Percentiles rank a stretch among this genome's conserved stretches.
Evolutionary conservation across 116 monocot species (phyloP).

Genomic region (Papilionanthe hybrid): DNA sequence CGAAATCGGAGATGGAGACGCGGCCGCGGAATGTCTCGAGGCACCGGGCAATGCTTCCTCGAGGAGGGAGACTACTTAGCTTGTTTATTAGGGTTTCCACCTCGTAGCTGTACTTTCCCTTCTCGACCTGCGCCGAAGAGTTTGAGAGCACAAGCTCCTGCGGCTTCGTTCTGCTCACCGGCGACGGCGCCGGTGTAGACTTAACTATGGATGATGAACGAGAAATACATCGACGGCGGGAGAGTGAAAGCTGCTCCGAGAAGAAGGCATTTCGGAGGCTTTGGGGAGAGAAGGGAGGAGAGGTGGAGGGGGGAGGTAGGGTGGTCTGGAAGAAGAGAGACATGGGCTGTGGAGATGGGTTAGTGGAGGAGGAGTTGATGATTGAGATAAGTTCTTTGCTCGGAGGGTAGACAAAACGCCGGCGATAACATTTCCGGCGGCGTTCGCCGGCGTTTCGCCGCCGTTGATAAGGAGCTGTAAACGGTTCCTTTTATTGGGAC

Average conservation of each 20-base stretch:
- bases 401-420: not conserved
- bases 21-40: constrained; percentile 73
- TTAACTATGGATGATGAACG: not conserved
- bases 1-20: constrained; percentile 79
- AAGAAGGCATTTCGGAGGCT: not conserved
- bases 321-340: not conserved
- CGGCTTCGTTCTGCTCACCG: constrained; percentile 20
- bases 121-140: constrained; percentile 40
- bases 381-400: too few relatives aligned
- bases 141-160: constrained; percentile 53
- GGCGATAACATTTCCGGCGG: not conserved
- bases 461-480: too few relatives aligned
- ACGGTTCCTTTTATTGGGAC: too few relatives aligned
- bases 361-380: not conserved
- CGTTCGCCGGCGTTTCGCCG: too few relatives aligned
- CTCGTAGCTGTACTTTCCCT: constrained; percentile 78
- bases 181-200: not conserved
- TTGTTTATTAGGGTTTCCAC: constrained; percentile 82
- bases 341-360: not conserved
- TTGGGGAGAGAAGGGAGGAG: not conserved
- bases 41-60: constrained; percentile 88
- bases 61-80: constrained; percentile 85
- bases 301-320: not conserved
- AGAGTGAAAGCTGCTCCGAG: not conserved
- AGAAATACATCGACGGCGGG: not conserved